Base-by-base conservation (phyloP, 2,329 filamentous ascomycete species). In the Xylogone sp. region DNA sequence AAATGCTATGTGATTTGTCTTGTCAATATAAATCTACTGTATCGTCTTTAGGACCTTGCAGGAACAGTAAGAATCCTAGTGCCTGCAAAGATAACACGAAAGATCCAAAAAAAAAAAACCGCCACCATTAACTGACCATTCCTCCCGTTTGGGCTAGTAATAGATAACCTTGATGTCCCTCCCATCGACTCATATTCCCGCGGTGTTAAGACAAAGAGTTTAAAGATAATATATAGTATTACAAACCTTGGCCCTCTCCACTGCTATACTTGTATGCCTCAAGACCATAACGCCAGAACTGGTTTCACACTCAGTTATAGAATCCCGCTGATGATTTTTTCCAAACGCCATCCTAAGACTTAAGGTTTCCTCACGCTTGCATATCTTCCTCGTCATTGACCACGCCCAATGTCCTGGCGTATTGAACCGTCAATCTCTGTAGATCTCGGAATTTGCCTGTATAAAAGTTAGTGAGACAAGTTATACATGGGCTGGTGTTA, bases 381-480 rank as follows among this genome's bases (percentile, higher is more conserved):
- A 27, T 43, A 34, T 20, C 58, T 53, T 65, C 61, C 12, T 65
- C 63, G 19, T 64, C 62, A 43, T 63, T 62, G 34, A 62, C 58
- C 62, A 89, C 74, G 51, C 87, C 88, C 20, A 95, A 75, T n/a
- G 91, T 75, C 56, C 89, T 84, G 12, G 93, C 93, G 68, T 97
- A 97, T 56, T 95, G 93, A 21, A 97, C 89, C n/a, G 90, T 96
- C 42, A 97, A 81, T 21, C 94, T 82, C 69, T 99, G 94, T 24
- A 99, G 76, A 66, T 97, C 95, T 51, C 94, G 86, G 71, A 94
- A 93, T 84, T 97, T 97, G 53, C 90, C 91, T 96, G 50, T 27
- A 19, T 34, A 51, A 49, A 13, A 31, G 54, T 62, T 48, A 62
- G 51, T 43, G 31, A n/a, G 21, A 18, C 56, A 42, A 24, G n/a